Conservation (phyloP, 805 yeast species). For the Ogataea angusta region DNA sequence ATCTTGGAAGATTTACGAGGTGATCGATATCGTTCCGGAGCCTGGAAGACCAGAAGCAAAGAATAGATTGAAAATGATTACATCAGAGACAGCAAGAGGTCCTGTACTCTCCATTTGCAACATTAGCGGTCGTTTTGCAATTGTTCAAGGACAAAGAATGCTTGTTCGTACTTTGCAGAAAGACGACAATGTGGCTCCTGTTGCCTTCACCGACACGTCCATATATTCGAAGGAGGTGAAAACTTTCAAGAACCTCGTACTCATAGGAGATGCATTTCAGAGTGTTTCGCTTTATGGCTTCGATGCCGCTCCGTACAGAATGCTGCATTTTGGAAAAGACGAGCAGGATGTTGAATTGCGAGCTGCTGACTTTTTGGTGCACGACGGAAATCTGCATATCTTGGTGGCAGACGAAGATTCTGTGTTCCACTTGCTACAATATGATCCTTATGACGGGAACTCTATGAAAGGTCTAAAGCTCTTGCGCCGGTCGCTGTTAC, state of each 20-base stretch:
- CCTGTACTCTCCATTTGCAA: constrained; percentile 77
- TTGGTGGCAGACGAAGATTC: constrained; percentile 67
- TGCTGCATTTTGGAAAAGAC: constrained; percentile 77
- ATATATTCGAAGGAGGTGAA: constrained; percentile 77
- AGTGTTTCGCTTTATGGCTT: constrained; percentile 81
- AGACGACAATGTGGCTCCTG: constrained; percentile 83
- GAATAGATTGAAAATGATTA: constrained; percentile 69
- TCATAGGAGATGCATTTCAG: constrained; percentile 77
- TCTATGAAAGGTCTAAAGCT: constrained; percentile 79
- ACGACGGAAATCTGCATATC: constrained; percentile 65
- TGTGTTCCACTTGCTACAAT: constrained; percentile 69
- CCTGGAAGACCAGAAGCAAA: constrained; percentile 83
- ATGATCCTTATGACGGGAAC: constrained; percentile 87
- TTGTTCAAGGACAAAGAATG: constrained; percentile 81
- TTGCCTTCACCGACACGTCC: constrained; percentile 88
- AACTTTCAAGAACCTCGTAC: constrained; percentile 75
- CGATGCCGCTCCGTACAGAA: constrained; percentile 91
- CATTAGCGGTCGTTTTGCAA: constrained; percentile 77
- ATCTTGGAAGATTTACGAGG: constrained; percentile 65
- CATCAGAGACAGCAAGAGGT: constrained; percentile 75
- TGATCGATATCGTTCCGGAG: constrained; percentile 83
- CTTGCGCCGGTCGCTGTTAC: constrained; percentile 66
- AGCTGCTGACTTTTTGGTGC: constrained; percentile 72
- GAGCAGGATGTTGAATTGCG: constrained; percentile 57
- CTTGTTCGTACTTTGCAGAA: constrained; percentile 72